Percentiles rank a stretch among this genome's conserved stretches.
Evolutionary conservation across 2,329 filamentous ascomycete species (phyloP).

Genomic region (Lecanicillium sp.): DNA sequence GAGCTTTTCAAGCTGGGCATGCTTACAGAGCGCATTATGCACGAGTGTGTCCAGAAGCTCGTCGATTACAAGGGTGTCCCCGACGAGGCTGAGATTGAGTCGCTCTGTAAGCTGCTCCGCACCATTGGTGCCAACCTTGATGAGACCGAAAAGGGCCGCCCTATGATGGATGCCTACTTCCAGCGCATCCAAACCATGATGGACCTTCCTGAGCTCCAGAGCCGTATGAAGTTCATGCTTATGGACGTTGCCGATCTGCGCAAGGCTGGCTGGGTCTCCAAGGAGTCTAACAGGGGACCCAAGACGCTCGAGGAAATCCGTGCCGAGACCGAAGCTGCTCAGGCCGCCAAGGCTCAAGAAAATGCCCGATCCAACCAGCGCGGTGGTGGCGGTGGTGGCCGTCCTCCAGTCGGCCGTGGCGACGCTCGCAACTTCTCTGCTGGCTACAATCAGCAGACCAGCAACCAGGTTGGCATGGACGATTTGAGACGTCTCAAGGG

Average conservation of each 20-base stretch:
- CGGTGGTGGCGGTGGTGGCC: constrained; percentile 55
- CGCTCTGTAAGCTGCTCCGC: constrained; percentile 81
- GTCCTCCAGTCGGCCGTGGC: constrained; percentile 68
- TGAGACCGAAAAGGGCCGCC: constrained; percentile 68
- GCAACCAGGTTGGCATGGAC: constrained; percentile 84
- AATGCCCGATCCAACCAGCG: constrained; percentile 52
- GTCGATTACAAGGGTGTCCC: constrained; percentile 91
- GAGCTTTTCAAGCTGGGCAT: constrained; percentile 98
- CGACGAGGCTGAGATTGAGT: constrained; percentile 94
- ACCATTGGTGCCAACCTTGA: constrained; percentile 89
- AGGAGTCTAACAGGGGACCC: constrained; percentile 86
- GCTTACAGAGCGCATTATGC: constrained; percentile 99
- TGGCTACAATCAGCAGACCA: constrained; percentile 61
- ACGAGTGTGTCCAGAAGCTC: constrained; percentile 95
- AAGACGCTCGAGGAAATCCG: constrained; percentile 94
- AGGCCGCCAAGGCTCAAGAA: constrained; percentile 76
- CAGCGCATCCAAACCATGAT: constrained; percentile 76
- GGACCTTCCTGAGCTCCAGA: constrained; percentile 70
- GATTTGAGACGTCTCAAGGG: constrained; percentile 79
- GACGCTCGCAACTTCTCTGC: constrained; percentile 79
- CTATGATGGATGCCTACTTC: constrained; percentile 93
- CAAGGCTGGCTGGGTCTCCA: constrained; percentile 68
- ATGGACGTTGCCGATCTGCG: constrained; percentile 89
- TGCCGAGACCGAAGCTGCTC: constrained; percentile 68
- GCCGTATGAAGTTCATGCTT: constrained; percentile 91